Base-by-base conservation (phyloP, 805 yeast genomes). In the Scheffersomyces ergatensis region DNA sequence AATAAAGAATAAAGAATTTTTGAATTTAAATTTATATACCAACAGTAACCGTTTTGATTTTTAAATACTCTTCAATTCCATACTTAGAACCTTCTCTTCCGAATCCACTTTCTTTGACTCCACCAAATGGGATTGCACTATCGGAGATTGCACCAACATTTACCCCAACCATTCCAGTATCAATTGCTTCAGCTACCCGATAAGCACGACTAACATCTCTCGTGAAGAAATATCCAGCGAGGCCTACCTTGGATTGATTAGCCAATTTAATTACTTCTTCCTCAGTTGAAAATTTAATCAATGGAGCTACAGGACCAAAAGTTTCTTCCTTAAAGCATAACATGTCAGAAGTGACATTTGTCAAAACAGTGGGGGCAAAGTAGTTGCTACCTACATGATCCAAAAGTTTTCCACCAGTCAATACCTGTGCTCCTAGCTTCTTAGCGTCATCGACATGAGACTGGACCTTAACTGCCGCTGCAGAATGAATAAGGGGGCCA, bases 51-150 rank as follows among this genome's bases (percentile, higher is more conserved):
- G 80, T 65, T 55, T 79, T 79, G 46, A 83, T 60, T 17, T 76
- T 74, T 6, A 78, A 66, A 63, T 85, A 85, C 60, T 86, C 93
- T 40, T 85, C 88, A 38, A 84, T 58, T 30, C 93, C 93, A 57
- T 79, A 81, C 54, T 76, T 74, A 17, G 89, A 82, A 42, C 89
- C 90, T 65, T 85, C 90, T 62, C 89, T 77, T 39, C 93, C 92
- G 51, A 82, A 83, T 1, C 92, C 95, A 27, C 87, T 80, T 61
- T 83, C 78, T 55, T 83, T 83, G 35, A 85, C 73, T 38, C 95
- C 95, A 17, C 95, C 95, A 54, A 82, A 82, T 33, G 87, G 86
- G 45, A 81, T 55, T n/a, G 83, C 72, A 24, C 74, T 70, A 46
- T 78, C 83, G 5, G 82, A 72, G 55, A 78, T 76, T 2, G 76